Evolutionary conservation across 208 protist species (phyloP).

Genomic region (Naegleria fowleri): DNA sequence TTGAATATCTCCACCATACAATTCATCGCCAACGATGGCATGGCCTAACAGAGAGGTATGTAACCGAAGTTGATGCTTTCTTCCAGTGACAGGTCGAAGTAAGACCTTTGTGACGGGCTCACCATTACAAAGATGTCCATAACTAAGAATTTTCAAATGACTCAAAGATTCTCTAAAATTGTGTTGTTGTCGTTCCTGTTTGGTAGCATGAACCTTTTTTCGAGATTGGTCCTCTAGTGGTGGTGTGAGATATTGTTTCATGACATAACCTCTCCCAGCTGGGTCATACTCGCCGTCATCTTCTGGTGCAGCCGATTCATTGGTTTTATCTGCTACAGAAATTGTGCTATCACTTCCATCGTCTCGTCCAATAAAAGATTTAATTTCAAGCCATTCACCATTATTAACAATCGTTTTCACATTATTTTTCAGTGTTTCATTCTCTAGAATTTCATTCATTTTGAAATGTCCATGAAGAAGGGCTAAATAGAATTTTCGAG

Average conservation of each 20-base stretch:
- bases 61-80: constrained; percentile 20
- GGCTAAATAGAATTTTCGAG: background rate
- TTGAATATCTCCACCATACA: background rate
- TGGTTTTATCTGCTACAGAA: too few species aligned
- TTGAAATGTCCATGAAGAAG: background rate
- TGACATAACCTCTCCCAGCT: background rate
- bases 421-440: background rate
- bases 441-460: background rate
- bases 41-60: background rate
- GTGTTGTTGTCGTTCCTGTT: background rate
- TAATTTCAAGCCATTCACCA: background rate
- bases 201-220: background rate
- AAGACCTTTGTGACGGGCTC: background rate
- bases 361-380: background rate
- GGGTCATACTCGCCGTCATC: background rate
- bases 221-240: background rate
- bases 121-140: background rate
- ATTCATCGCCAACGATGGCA: background rate
- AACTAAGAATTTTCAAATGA: background rate
- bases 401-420: background rate
- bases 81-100: background rate
- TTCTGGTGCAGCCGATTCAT: too few species aligned
- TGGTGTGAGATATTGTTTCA: background rate
- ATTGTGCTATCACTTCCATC: too few species aligned
- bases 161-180: background rate